Evolutionary conservation across 306 rosid species (phyloP), one percentile per base, ranked within the genome.

Genomic region (Cicer yamashitae): DNA sequence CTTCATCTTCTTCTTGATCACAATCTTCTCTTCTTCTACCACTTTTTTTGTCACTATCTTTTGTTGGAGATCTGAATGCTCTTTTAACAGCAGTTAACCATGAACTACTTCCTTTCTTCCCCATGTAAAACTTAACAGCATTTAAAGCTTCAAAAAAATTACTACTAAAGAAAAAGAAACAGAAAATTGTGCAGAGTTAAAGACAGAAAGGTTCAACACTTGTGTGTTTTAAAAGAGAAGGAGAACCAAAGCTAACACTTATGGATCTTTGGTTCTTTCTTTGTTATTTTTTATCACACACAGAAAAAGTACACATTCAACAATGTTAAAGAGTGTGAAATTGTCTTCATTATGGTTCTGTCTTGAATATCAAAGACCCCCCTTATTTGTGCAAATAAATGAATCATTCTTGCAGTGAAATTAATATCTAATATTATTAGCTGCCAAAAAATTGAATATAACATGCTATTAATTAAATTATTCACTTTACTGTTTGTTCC

Each of bases 61-160:
- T 94, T 18, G 97, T 86, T 6, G 99, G 99, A 89, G 99, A 92
- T 90, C 99, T 90, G 86, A 94, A 94, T 54, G 97, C 99, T 43
- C 99, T 90, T 94, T 94, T 94, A 46, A 94, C 99, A 70, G 97
- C 99, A 38, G 93, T 90, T 84, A 94, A 76, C 99, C 99, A 94
- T 8, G 99, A 94, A 20, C 66, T 78, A 69, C 93, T 80, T 74
- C 92, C 97, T 73, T 89, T 92, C 96, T 90, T 94, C 87, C 99
- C 97, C 99, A 94, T 93, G 89, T 74, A 86, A 86, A 83, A 82
- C 84, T 51, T 67, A 79, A 77, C 62, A 70, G 81, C 94, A 87
- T 82, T 84, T 78, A 86, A 91, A 76, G 77, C 79, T 34, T 34
- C 39, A 11, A 2, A 18, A 20, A 34, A 7, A 34, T 41, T 34